Evolutionary conservation across 306 rosid genomes (phyloP).

Genomic region (Gynostemma pentaphyllum): DNA sequence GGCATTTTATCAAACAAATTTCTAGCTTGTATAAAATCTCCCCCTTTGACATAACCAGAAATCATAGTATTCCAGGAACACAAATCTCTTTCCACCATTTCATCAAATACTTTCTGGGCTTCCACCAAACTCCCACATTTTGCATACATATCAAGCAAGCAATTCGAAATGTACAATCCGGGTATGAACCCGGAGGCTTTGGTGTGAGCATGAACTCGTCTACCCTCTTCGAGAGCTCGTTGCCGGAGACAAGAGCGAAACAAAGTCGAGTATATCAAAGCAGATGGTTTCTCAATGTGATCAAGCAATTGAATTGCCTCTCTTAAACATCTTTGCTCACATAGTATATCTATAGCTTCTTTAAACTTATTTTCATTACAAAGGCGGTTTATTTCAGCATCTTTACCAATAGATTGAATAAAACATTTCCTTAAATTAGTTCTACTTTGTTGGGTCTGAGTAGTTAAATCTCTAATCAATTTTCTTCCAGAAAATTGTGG

Average conservation of each 20-base stretch:
- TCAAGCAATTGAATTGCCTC: constrained; percentile 38
- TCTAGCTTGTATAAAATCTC: constrained; percentile 34
- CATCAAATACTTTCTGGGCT: constrained; percentile 44
- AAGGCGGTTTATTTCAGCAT: constrained; percentile 18
- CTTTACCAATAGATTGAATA: constrained; percentile 18
- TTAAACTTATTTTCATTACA: constrained; percentile 25
- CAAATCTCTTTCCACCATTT: constrained; percentile 43
- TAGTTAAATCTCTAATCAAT: not conserved
- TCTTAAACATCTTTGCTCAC: constrained; percentile 31
- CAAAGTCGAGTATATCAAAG: constrained; percentile 37
- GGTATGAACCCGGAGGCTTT: constrained; percentile 38
- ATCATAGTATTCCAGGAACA: constrained; percentile 70
- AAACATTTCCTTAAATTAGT: not conserved
- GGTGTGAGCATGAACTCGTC: constrained; percentile 39
- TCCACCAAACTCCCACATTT: constrained; percentile 52
- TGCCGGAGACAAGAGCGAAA: constrained; percentile 29
- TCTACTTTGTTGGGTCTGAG: not conserved
- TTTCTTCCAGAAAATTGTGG: not conserved
- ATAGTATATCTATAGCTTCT: constrained; percentile 35
- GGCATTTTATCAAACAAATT: constrained; percentile 57
- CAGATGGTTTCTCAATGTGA: constrained; percentile 22
- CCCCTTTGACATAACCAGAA: constrained; percentile 37
- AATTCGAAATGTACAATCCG: constrained; percentile 34
- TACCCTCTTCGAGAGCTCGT: constrained; percentile 45
- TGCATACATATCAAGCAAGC: constrained; percentile 31